Evolutionary conservation across 208 protist genomes (phyloP).

Genomic region (Trypanosoma mega): DNA sequence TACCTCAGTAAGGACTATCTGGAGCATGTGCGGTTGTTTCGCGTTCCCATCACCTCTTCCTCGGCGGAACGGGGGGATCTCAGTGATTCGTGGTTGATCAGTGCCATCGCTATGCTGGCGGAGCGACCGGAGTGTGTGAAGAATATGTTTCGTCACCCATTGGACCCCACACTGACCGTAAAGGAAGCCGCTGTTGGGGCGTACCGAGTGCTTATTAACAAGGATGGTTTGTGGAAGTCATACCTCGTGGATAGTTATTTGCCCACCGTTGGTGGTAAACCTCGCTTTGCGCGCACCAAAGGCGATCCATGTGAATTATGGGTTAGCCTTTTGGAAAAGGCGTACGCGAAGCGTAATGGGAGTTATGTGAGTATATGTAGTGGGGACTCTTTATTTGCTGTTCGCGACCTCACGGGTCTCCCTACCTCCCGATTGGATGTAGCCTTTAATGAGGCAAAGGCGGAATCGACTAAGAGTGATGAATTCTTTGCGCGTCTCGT

Average conservation of each 20-base stretch:
- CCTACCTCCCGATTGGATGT: constrained; percentile 47
- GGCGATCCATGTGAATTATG: constrained; percentile 34
- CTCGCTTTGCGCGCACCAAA: constrained; percentile 19
- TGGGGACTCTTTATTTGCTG: constrained; percentile 27
- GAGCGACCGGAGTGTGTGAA: constrained; percentile 38
- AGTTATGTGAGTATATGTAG: constrained; percentile 27
- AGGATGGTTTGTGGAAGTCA: constrained; percentile 38
- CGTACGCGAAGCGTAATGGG: constrained; percentile 49
- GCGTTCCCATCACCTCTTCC: constrained; percentile 32
- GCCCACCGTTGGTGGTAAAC: constrained; percentile 16
- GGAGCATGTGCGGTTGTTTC: constrained; percentile 36
- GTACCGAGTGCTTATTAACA: constrained; percentile 30
- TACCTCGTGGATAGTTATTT: constrained; percentile 39
- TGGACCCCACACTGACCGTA: background rate
- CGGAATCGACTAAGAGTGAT: constrained; percentile 26
- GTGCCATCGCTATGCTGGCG: constrained; percentile 47
- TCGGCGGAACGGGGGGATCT: constrained; percentile 47
- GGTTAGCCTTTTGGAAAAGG: constrained; percentile 46
- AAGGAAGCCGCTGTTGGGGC: constrained; percentile 26
- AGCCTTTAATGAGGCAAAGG: constrained; percentile 27
- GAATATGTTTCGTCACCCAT: constrained; percentile 44
- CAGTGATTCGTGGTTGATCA: constrained; percentile 71
- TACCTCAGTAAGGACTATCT: constrained; percentile 36
- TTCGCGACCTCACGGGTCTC: constrained; percentile 59
- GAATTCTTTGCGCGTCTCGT: constrained; percentile 49